phyloP scores from a whole-genome alignment of 179 eudicot species.

The Dionaea muscipula region DNA sequence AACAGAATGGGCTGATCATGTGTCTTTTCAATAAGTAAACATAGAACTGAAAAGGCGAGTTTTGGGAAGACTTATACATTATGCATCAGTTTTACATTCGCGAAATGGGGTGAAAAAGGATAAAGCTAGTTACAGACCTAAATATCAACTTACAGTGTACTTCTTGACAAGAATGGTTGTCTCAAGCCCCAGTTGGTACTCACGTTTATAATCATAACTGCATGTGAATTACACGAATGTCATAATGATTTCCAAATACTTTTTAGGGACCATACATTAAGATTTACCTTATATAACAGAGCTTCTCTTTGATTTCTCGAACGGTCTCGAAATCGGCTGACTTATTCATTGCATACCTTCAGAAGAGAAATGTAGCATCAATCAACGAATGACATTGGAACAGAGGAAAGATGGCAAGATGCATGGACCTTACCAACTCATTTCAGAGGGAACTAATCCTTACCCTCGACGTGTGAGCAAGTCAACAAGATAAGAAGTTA shows the following conservation, averaged over 20 bases:
- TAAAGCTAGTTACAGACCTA: too few species aligned
- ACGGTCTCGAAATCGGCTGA: conserved; percentile 95
- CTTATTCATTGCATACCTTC: conserved; percentile 88
- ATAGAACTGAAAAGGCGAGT: too few species aligned
- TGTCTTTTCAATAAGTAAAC: not conserved
- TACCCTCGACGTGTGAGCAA: conserved; percentile 93
- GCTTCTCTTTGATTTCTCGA: conserved; percentile 93
- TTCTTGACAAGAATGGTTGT: conserved; percentile 94
- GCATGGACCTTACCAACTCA: conserved; percentile 8
- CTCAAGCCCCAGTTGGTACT: conserved; percentile 95
- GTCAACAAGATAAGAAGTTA: conserved; percentile 91
- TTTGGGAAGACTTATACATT: too few species aligned
- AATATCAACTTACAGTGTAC: conserved; percentile 72
- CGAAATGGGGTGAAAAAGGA: too few species aligned
- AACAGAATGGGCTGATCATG: not conserved
- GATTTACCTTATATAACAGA: conserved; percentile 70
- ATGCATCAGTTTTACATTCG: too few species aligned
- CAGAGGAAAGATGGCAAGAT: conserved; percentile 7
- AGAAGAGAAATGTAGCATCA: conserved; percentile 15
- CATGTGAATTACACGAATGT: conserved; percentile 17
- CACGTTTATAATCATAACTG: conserved; percentile 98
- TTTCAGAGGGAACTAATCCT: conserved; percentile 20
- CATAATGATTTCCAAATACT: conserved; percentile 2
- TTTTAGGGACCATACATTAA: not conserved
- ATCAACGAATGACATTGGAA: conserved; percentile 4